phyloP scores from a whole-genome alignment of 352 stramenopile genomes.

The Aphanomyces invadans region DNA sequence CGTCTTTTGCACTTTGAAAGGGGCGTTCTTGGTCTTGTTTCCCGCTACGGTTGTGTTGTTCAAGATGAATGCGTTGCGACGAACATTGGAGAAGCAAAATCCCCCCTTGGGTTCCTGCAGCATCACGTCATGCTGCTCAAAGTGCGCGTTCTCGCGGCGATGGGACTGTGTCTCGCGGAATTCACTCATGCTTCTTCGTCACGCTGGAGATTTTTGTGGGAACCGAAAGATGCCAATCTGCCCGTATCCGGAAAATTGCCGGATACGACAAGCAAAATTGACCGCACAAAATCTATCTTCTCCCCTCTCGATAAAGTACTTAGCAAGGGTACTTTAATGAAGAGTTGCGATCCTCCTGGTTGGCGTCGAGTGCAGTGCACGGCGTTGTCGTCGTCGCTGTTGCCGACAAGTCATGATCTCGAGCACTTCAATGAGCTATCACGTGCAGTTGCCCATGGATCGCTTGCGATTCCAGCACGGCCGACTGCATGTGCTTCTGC shows the following conservation, averaged over 20 bases:
- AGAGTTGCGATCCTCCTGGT: slow-evolving; percentile 7
- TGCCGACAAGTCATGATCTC: too few relatives aligned
- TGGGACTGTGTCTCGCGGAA: slow-evolving; percentile 76
- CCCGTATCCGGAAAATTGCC: slow-evolving; percentile 3
- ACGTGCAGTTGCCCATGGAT: too few relatives aligned
- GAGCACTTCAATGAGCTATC: too few relatives aligned
- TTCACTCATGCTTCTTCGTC: slow-evolving; percentile 47
- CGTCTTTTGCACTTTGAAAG: slow-evolving; percentile 74
- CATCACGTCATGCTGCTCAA: slow-evolving; percentile 25
- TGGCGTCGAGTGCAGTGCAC: too few relatives aligned
- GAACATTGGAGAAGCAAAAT: slow-evolving; percentile 91
- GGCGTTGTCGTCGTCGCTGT: too few relatives aligned
- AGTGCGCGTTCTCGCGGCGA: slow-evolving; percentile 51
- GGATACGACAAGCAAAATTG: slow-evolving; percentile 7
- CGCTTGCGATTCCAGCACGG: too few relatives aligned
- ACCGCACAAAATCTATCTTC: slow-evolving; percentile 12
- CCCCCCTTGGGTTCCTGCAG: slow-evolving; percentile 54
- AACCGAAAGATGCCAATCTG: slow-evolving; percentile 7
- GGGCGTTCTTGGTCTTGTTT: slow-evolving; percentile 56
- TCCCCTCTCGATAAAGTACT: neutral
- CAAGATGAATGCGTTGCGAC: slow-evolving; percentile 87
- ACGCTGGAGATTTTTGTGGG: neutral
- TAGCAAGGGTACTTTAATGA: neutral
- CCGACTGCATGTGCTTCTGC: too few relatives aligned
- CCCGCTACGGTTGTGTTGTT: slow-evolving; percentile 34